Percentiles rank a stretch among this genome's conserved stretches.
These are phyloP conservation scores for Exophiala sideris DNA, from an alignment of 2,329 filamentous ascomycete species.

Conservation along the genomic window DNA sequence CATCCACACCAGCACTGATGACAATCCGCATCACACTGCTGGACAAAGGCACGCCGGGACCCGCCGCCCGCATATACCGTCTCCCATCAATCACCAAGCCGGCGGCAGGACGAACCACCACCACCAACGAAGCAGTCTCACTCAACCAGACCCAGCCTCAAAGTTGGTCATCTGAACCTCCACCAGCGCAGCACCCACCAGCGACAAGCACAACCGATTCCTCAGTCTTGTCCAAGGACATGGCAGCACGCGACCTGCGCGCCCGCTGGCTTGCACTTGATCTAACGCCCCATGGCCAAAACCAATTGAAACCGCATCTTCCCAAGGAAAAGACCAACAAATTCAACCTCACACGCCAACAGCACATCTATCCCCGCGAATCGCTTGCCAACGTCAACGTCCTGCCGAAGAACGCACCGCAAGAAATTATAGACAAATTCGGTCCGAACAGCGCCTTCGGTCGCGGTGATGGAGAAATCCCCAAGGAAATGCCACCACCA, in stretches of 20 bases:
- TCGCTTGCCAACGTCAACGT: slow-evolving; percentile 25
- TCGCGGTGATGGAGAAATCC: slow-evolving; percentile 20
- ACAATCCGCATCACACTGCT: slow-evolving; percentile 66
- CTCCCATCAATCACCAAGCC: slow-evolving; percentile 53
- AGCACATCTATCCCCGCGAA: slow-evolving; percentile 17
- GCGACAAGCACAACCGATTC: slow-evolving; percentile 7
- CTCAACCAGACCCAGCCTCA: slow-evolving; percentile 2
- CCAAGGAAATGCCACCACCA: slow-evolving; percentile 10
- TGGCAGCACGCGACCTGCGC: slow-evolving; percentile 49
- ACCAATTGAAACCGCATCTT: neutral
- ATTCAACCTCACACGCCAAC: slow-evolving; percentile 12
- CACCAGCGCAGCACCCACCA: slow-evolving; percentile 6
- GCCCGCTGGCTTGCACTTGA: slow-evolving; percentile 67
- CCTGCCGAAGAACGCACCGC: slow-evolving; percentile 24
- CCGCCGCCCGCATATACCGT: slow-evolving; percentile 80
- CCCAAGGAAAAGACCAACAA: slow-evolving; percentile 20
- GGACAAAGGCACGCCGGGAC: slow-evolving; percentile 65
- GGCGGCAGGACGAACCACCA: neutral
- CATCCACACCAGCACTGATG: slow-evolving; percentile 42
- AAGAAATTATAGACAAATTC: slow-evolving; percentile 25
- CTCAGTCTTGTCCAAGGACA: slow-evolving; percentile 1
- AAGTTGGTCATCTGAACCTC: slow-evolving; percentile 15
- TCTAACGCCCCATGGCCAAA: slow-evolving; percentile 27
- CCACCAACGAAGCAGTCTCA: neutral
- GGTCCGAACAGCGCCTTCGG: slow-evolving; percentile 21